Conservation (phyloP, 495 filamentous ascomycete genomes). For the Cercophora sp. region DNA sequence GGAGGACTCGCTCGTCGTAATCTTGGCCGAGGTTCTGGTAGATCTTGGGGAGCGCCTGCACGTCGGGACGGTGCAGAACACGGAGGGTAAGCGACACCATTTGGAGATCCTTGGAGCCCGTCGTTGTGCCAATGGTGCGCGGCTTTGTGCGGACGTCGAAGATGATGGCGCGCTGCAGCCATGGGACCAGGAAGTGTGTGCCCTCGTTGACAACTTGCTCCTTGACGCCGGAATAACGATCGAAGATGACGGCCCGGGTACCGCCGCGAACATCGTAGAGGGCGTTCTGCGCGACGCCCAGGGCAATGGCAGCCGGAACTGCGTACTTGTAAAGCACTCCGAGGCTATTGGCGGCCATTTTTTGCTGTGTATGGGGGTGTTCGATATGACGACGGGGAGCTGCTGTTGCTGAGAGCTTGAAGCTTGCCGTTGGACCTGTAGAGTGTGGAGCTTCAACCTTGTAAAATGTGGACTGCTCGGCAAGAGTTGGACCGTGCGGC, state of each 20-base stretch:
- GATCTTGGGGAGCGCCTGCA: slow-evolving; percentile 88
- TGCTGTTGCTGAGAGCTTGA: not conserved
- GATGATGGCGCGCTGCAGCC: slow-evolving; percentile 90
- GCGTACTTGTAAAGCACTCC: slow-evolving; percentile 63
- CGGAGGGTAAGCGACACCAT: slow-evolving; percentile 98
- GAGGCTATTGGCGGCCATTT: slow-evolving; percentile 56
- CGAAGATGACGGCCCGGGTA: slow-evolving; percentile 96
- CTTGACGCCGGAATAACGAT: slow-evolving; percentile 86
- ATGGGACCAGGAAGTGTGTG: slow-evolving; percentile 94
- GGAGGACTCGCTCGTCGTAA: slow-evolving; percentile 98
- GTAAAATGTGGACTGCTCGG: slow-evolving; percentile 19
- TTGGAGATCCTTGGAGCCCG: slow-evolving; percentile 97
- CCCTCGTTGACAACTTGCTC: slow-evolving; percentile 91
- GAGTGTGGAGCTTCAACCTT: slow-evolving; percentile 21
- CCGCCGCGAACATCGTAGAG: slow-evolving; percentile 98
- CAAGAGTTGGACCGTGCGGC: not conserved
- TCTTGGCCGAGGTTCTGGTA: slow-evolving; percentile 96
- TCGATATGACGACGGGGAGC: too few species aligned
- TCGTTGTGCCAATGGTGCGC: slow-evolving; percentile 95
- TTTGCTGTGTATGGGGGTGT: not conserved
- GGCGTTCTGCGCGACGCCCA: slow-evolving; percentile 62
- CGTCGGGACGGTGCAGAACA: slow-evolving; percentile 92
- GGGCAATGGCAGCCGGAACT: slow-evolving; percentile 63
- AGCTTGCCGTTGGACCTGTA: slow-evolving; percentile 1
- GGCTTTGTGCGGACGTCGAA: slow-evolving; percentile 99